Evolutionary conservation across 257 asterid species (phyloP), one percentile per base, ranked within the genome.

Genomic region (Oldenlandia corymbosa): DNA sequence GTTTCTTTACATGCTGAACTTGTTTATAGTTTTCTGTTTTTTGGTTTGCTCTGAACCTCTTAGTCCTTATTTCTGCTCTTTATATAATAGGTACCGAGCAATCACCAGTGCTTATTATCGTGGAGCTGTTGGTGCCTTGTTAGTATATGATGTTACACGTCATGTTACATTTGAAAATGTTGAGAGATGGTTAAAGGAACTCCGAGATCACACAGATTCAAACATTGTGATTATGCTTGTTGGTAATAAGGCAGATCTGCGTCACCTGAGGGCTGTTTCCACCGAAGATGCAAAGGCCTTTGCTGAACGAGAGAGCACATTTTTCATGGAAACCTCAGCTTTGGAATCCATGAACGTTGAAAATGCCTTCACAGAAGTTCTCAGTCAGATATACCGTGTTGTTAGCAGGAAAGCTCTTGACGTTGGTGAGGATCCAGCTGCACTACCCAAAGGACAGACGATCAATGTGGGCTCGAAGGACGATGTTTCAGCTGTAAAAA

Each of bases 101-200:
- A 85, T 85, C 65, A 85, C 93, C 1, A 85, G 93, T 79, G 93
- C 93, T 58, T 85, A 85, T 75, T 85, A 85, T 61, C 82, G 89
- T 47, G 93, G 93, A 64, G 90, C 93, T 27, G 88, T 82, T 60
- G 88, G 92, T 31, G 88, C 92, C 42, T 74, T 85, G 85, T 78
- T 85, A 24, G 87, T 85, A 26, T 85, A 83, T 54, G 93, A 85
- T 52, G 85, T 83, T 31, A 85, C 93, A 6, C 89, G 93, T 23
- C 93, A 83, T 37, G 93, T 83, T 16, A 85, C 93, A 24, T 85
- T 80, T 34, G 93, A 85, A 70, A 85, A 85, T 27, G 87, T 85
- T 1, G 93, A 85, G 84, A 83, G 93, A 72, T 85, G 90, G 90
- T 69, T 85, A 64, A 85, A 85, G 71, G 93, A 85, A 71, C 88